Percentiles rank a stretch among this genome's conserved stretches.
These are phyloP conservation scores for Noccaea caerulescens DNA, from an alignment of 345 rosid species.

Conservation along the genomic window DNA sequence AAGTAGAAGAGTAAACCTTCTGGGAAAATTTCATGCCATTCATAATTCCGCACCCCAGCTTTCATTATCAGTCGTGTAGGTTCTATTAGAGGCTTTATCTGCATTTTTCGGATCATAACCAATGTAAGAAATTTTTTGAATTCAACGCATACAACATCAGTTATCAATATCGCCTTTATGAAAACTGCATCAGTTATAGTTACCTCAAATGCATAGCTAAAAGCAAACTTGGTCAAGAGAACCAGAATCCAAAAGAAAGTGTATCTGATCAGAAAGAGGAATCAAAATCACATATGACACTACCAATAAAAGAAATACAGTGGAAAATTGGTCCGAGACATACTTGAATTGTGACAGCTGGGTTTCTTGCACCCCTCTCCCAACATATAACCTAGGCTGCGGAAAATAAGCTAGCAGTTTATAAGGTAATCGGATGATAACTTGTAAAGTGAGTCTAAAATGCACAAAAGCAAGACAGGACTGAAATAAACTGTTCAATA, in stretches of 20 bases:
- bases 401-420: constrained; percentile 31
- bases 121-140: constrained; percentile 22
- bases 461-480: constrained; percentile 30
- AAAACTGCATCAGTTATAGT: constrained; percentile 32
- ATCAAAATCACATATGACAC: background rate
- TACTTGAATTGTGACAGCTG: constrained; percentile 91
- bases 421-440: constrained; percentile 13
- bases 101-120: constrained; percentile 43
- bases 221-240: constrained; percentile 66
- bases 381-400: constrained; percentile 86
- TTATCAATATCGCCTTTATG: constrained; percentile 8
- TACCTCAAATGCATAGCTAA: constrained; percentile 95
- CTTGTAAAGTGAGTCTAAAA: constrained; percentile 27
- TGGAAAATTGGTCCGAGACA: constrained; percentile 29
- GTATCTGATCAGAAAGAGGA: constrained; percentile 57
- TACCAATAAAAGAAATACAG: constrained; percentile 29
- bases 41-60: constrained; percentile 69
- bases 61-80: constrained; percentile 81
- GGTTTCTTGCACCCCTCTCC: constrained; percentile 97
- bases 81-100: constrained; percentile 87
- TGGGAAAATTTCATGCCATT: constrained; percentile 91
- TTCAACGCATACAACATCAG: constrained; percentile 13
- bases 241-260: constrained; percentile 86
- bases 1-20: constrained; percentile 53
- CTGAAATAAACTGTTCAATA: constrained; percentile 15